Base-by-base conservation (phyloP, 225 moss, liverwort and hornwort species). In the Pleurozium schreberi region DNA sequence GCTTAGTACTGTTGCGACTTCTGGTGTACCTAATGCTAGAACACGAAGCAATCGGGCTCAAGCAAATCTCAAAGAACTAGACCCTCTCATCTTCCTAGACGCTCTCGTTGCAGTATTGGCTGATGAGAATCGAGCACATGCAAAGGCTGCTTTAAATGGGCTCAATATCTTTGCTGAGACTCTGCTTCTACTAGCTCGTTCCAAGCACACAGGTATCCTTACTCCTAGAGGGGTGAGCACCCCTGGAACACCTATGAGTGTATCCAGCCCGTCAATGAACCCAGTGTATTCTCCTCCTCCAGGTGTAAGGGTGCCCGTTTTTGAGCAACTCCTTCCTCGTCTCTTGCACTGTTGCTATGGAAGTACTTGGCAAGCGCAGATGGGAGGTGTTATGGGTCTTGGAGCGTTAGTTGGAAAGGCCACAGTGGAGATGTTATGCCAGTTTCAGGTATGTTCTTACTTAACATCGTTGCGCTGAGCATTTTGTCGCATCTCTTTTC, bases 161-260 rank as follows among this genome's bases (percentile, higher is more conserved):
- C 94, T 99, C 87, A 99, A 96, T 89, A 96, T 99, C 53, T 99
- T 99, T 93, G 97, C 99, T 71, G 99, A 99, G 93, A 99, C 97
- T 71, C 93, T 99, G 80, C 94, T 99, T 82, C 95, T 99, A 82
- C 92, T 99, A 73, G 99, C 99, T 86, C 95, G 97, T 77, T 97
- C 97, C 59, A 99, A 97, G 92, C 96, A 99, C 90, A 99, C 99
- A 80, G 99, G 99, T 84, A 93, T 96, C 90, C 91, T 99, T 84
- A 99, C 98, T 77, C 99, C 97, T 85, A 96, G 99, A 86, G 97
- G 99, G 75, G 99, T 97, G 81, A 99, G 99, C 94, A 99, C 97
- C 82, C 99, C 99, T 63, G 99, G 99, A 94, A 99, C 99, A 49
- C 99, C 99, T 25, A 99, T 99, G 99, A 99, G 97, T 95, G 99